phyloP scores from a whole-genome alignment of 2,329 filamentous ascomycete species.

The Basipetospora chlamydospora region DNA sequence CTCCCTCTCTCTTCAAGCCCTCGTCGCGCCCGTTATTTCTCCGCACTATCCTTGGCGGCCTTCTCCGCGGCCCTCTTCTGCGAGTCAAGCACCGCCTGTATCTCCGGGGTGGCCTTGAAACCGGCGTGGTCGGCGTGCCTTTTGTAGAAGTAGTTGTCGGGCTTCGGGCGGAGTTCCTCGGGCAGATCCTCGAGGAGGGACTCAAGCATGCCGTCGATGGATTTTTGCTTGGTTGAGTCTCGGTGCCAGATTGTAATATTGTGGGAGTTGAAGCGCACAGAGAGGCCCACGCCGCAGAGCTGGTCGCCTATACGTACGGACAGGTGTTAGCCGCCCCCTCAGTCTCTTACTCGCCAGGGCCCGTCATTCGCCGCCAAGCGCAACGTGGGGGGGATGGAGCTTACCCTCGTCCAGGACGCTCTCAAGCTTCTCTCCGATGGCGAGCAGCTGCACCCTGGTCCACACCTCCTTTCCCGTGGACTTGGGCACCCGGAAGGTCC shows the following conservation, averaged over 20 bases:
- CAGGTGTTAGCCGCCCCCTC: neutral
- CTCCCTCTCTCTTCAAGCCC: no score
- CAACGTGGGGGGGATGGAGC: no score
- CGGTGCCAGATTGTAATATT: conserved; percentile 91
- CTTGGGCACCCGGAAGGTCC: conserved; percentile 86
- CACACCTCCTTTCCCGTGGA: conserved; percentile 57
- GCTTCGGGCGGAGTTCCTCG: conserved; percentile 55
- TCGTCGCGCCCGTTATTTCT: no score
- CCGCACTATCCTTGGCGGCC: conserved; percentile 12
- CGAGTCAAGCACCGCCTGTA: conserved; percentile 42
- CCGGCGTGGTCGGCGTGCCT: conserved; percentile 78
- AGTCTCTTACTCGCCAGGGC: no score
- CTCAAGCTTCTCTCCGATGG: conserved; percentile 71
- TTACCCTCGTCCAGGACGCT: conserved; percentile 54
- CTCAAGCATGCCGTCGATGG: conserved; percentile 58
- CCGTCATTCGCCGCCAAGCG: no score
- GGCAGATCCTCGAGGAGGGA: conserved; percentile 62
- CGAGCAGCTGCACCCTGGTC: conserved; percentile 68
- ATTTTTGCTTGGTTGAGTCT: conserved; percentile 64
- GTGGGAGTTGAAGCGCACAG: conserved; percentile 77
- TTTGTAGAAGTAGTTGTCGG: conserved; percentile 70
- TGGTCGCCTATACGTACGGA: conserved; percentile 49
- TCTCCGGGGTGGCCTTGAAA: conserved; percentile 51
- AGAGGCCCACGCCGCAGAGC: conserved; percentile 78
- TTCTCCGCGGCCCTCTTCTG: conserved; percentile 26